Evolutionary conservation across 768 basidiomycete species (phyloP), one percentile per base, ranked within the genome.

Genomic region (Neoboletus brunneissimus): DNA sequence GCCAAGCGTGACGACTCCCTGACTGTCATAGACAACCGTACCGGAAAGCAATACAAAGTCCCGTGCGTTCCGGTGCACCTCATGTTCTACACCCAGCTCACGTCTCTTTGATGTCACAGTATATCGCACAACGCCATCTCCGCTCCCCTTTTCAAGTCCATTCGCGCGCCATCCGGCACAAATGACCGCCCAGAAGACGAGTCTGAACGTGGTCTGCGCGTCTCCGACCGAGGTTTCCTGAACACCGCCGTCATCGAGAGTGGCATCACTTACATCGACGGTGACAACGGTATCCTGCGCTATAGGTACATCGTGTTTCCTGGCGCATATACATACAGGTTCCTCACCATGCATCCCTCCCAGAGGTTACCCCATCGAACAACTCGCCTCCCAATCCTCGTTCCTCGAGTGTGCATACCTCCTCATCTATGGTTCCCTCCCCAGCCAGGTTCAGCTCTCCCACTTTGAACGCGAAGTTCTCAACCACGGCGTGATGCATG

Each of bases 301-400:
- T 92, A 91, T 73, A 83, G 89, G 89, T 87, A 56, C 37, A 60
- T 58, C 51, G 10, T 1, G 23, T 29, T 53, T 55, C 18, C 20
- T n/a, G n/a, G n/a, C n/a, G 32, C 31, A 15, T 32, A 15, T n/a
- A 8, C 25, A 22, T 13, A 5, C 23, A 23, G 5, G 9, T 31
- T 25, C 0, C 53, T 54, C n/a, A 44, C 48, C 31, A 16, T 29
- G 1, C 13, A 2, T 40, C 38, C 62, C 16, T 53, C 48, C 40
- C 65, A 89, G 92, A 73, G 94, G 94, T 22, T 94, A 94, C 68
- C 93, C 94, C 16, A 95, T 96, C 61, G 94, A 96, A 66, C 89
- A 94, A 66, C 85, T 96, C 32, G 92, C 93, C 0, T 75, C 83
- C 29, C 81, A 85, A 54, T 92, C 89, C 0, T 84, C 81, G 2